Evolutionary conservation across 2,329 filamentous ascomycete species (phyloP).

Genomic region (Chalara sp.): DNA sequence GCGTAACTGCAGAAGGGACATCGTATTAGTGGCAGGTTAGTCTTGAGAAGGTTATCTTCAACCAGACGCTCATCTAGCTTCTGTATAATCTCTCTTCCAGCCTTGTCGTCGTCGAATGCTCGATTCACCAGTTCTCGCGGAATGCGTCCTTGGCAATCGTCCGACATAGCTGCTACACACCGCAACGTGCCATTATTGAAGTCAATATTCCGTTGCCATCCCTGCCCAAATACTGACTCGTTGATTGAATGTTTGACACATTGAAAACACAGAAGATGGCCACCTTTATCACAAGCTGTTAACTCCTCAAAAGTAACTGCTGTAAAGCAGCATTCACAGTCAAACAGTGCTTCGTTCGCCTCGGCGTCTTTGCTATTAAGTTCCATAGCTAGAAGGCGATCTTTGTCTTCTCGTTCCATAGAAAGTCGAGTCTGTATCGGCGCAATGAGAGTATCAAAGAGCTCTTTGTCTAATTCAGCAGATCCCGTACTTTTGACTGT

Average conservation of each 20-base stretch:
- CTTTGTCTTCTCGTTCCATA: slow-evolving; percentile 40
- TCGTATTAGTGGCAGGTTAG: slow-evolving; percentile 66
- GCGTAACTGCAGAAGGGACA: slow-evolving; percentile 92
- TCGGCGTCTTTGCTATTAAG: slow-evolving; percentile 56
- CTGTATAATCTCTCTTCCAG: slow-evolving; percentile 63
- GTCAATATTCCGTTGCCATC: slow-evolving; percentile 78
- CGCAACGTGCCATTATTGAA: slow-evolving; percentile 64
- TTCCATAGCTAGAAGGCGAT: slow-evolving; percentile 44
- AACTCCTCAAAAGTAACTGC: slow-evolving; percentile 67
- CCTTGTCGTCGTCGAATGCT: slow-evolving; percentile 63
- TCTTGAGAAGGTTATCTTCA: slow-evolving; percentile 67
- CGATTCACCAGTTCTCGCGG: slow-evolving; percentile 61
- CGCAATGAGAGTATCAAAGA: slow-evolving; percentile 49
- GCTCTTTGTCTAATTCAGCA: slow-evolving; percentile 54
- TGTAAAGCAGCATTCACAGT: slow-evolving; percentile 75
- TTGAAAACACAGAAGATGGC: slow-evolving; percentile 71
- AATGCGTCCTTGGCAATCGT: slow-evolving; percentile 70
- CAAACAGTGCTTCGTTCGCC: slow-evolving; percentile 47
- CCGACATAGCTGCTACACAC: slow-evolving; percentile 70
- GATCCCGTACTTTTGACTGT: slow-evolving; percentile 60
- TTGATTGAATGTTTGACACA: slow-evolving; percentile 78
- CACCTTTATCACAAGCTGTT: slow-evolving; percentile 59
- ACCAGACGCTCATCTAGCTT: slow-evolving; percentile 76
- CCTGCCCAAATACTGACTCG: slow-evolving; percentile 89
- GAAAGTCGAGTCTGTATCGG: slow-evolving; percentile 43